Evolutionary conservation across 495 filamentous ascomycete genomes (phyloP), one percentile per base, ranked within the genome.

Genomic region (Cercophora newfieldiana): DNA sequence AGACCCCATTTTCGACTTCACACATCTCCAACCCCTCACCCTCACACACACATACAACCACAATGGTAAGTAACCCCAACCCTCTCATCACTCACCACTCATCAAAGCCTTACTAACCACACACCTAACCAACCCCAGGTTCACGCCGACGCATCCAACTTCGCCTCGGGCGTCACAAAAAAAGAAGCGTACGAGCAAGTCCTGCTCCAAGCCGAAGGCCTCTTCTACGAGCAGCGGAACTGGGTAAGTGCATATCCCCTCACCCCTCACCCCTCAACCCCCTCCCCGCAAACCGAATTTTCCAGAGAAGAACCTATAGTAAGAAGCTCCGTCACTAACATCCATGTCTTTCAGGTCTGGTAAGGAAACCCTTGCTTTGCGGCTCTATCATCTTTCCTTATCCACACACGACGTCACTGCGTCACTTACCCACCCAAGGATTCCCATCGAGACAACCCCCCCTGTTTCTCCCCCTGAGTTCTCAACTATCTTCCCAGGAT

Each of bases 81-180:
- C n/a, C n/a, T n/a, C n/a, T n/a, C n/a, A n/a, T n/a, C n/a, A n/a
- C n/a, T n/a, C n/a, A n/a, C n/a, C n/a, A 2, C 24, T 56, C 25
- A 24, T 56, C 12, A 56, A 4, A n/a, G 6, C 8, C 8, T 47
- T n/a, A 26, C 21, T 53, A 53, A 26, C 50, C 1, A 10, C 25
- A 14, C 24, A 29, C 2, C n/a, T n/a, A n/a, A n/a, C n/a, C n/a
- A n/a, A n/a, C n/a, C 3, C 14, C 29, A 96, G 93, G 91, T 93
- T 54, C 93, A 97, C 81, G 92, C 93, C 55, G 92, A 96, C 71
- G 84, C 91, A 25, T 92, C 92, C 22, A 91, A 85, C 68, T 97
- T 97, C 78, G 80, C 80, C 44, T 69, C 78, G 4, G 85, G 81
- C 37, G 69, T 88, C 50, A 88, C 85, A 58, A 97, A 96, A 77